Conservation (phyloP, 2,329 filamentous ascomycete genomes). For the Pestalotiopsis sp. region DNA sequence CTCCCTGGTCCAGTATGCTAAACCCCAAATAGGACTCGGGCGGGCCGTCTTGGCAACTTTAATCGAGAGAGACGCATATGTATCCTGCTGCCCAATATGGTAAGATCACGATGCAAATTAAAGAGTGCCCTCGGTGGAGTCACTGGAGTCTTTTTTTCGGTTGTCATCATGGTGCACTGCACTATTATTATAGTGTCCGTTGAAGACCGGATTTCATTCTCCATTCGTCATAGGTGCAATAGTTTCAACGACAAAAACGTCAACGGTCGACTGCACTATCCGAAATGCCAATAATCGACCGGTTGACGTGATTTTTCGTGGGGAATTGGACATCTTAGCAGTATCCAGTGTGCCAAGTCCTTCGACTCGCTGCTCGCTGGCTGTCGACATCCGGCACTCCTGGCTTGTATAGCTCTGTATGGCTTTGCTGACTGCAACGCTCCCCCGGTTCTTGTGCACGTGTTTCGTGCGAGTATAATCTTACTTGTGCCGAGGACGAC, state of each 20-base stretch:
- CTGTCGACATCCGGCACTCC: too few species aligned
- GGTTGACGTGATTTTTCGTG: background rate
- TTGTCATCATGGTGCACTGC: background rate
- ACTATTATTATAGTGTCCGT: background rate
- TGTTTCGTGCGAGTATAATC: background rate
- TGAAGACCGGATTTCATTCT: background rate
- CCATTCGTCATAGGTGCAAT: background rate
- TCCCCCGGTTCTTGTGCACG: background rate
- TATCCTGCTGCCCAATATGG: background rate
- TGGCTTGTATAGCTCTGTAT: too few species aligned
- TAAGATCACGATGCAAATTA: background rate
- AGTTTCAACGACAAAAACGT: background rate
- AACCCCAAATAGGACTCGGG: constrained; percentile 15
- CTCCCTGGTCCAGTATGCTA: background rate
- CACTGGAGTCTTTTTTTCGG: background rate
- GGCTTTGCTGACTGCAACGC: background rate
- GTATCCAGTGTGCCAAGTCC: too few species aligned
- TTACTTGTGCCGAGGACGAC: background rate
- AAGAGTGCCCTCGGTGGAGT: background rate
- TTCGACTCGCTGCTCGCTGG: too few species aligned
- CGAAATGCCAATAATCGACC: background rate
- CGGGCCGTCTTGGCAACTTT: constrained; percentile 26
- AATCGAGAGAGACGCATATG: constrained; percentile 13
- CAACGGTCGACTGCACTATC: background rate
- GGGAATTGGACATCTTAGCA: background rate